These are phyloP conservation scores for Trichoderma lentiforme DNA, from an alignment of 2,329 filamentous ascomycete genomes.

Conservation along the genomic window DNA sequence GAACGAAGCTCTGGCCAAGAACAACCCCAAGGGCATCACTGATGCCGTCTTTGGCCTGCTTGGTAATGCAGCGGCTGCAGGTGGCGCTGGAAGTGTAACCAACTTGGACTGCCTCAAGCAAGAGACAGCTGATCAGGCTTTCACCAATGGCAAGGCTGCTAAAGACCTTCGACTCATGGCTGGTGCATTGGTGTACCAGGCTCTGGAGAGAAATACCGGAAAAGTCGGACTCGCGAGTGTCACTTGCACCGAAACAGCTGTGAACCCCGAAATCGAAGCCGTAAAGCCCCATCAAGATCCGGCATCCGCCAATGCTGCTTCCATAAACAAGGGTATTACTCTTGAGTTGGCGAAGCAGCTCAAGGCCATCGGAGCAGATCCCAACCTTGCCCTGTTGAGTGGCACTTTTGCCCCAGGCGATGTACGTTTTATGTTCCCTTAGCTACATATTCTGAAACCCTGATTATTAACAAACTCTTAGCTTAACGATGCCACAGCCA, in stretches of 20 bases:
- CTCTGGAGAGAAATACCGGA: not conserved
- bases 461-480: not conserved
- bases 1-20: not conserved
- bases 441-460: not conserved
- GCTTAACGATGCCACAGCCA: not conserved
- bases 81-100: not conserved
- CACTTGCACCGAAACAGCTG: not conserved
- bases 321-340: not conserved
- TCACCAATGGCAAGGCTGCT: not conserved
- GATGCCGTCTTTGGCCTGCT: slow-evolving; percentile 1
- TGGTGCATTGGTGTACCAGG: not conserved
- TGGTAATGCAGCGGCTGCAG: not conserved
- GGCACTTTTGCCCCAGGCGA: not conserved
- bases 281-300: slow-evolving; percentile 1
- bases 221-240: not conserved
- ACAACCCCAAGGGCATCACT: not conserved
- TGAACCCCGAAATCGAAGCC: not conserved
- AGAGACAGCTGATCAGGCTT: slow-evolving; percentile 1
- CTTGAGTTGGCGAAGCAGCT: slow-evolving; percentile 4
- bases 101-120: not conserved
- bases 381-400: not conserved
- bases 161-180: not conserved
- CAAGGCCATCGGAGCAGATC: not conserved
- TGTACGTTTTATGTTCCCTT: not conserved
- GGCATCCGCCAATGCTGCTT: not conserved